Base-by-base conservation (phyloP, 2,329 filamentous ascomycete genomes). In the Sarocladium strictum region DNA sequence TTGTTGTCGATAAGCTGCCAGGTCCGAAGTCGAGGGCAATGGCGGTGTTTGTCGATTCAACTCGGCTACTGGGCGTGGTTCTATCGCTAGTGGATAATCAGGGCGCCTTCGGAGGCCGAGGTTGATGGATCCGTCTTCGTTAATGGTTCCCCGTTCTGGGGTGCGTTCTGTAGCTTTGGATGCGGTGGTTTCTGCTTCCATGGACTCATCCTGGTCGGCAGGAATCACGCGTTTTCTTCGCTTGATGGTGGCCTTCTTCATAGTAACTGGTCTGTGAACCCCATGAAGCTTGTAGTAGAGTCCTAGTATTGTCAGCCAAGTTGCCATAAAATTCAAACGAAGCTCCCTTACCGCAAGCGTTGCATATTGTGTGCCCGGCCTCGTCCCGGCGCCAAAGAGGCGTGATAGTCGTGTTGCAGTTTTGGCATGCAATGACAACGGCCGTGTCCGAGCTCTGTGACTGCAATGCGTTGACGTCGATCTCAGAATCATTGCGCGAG, bases 201-300 rank as follows among this genome's bases (percentile, higher is more conserved):
- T 67, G 50, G 77, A 70, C 29, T 74, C 73, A 62, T 76, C 78
- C 50, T 79, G 74, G 24, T 83, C 75, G 17, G 89, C 90, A 17
- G 93, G 92, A 41, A 97, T 92, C 5, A 97, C 91, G 56, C 94
- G 86, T 77, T 97, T 97, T 57, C 94, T 81, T 58, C 94, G 84
- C 72, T 99, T 97, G 69, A 99, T 99, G 24, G 96, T 89, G 2
- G 90, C 88, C 70, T 97, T 97, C 72, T 97, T 99, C 94, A 99
- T 97, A n/a, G 90, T 90, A 4, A 94, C 90, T 0, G 94, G 94
- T 40, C 94, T 83, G 69, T 97, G 93, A 27, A 91, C 85, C 54
- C 92, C 92, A 67, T 99, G 94, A 2, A 99, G 83, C 70, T 97
- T 97, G 74, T 95, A 91, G 69, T 99, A 99, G 2, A 99, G 76